Conservation (phyloP, 176 grass and related monocot species). For the Aegilops bicornis region DNA sequence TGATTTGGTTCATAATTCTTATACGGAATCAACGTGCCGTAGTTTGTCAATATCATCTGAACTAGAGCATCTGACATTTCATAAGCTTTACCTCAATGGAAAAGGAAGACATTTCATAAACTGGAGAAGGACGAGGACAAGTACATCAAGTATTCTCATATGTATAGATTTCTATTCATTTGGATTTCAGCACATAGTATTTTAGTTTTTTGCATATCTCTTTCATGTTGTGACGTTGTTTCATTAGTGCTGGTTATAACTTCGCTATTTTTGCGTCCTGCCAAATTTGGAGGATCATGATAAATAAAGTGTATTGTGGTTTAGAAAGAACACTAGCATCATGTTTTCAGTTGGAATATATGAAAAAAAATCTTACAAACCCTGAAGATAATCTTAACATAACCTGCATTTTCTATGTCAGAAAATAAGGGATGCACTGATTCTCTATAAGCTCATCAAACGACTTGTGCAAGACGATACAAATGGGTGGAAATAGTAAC, state of each 20-base stretch:
- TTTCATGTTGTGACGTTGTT: not conserved
- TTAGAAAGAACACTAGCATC: not conserved
- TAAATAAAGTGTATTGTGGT: too few relatives aligned
- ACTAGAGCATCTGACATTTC: not conserved
- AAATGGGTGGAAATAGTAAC: not conserved
- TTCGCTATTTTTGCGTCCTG: too few relatives aligned
- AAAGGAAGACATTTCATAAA: slow-evolving; percentile 35
- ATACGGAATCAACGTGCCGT: not conserved
- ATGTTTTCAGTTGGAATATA: not conserved
- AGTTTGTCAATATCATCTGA: not conserved
- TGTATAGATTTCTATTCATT: slow-evolving; percentile 42
- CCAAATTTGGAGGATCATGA: too few relatives aligned
- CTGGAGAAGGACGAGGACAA: slow-evolving; percentile 76
- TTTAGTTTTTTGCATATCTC: not conserved
- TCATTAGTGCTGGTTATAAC: not conserved
- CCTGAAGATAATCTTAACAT: not conserved
- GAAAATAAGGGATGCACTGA: not conserved
- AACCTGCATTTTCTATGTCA: not conserved
- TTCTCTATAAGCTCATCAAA: not conserved
- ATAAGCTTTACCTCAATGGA: too few relatives aligned
- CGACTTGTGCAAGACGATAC: not conserved
- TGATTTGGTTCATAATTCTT: not conserved
- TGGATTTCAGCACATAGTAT: not conserved
- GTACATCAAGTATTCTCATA: slow-evolving; percentile 52
- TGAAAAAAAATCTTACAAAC: not conserved